Evolutionary conservation across 768 basidiomycete species (phyloP), one percentile per base, ranked within the genome.

Genomic region (Galerina marginata): DNA sequence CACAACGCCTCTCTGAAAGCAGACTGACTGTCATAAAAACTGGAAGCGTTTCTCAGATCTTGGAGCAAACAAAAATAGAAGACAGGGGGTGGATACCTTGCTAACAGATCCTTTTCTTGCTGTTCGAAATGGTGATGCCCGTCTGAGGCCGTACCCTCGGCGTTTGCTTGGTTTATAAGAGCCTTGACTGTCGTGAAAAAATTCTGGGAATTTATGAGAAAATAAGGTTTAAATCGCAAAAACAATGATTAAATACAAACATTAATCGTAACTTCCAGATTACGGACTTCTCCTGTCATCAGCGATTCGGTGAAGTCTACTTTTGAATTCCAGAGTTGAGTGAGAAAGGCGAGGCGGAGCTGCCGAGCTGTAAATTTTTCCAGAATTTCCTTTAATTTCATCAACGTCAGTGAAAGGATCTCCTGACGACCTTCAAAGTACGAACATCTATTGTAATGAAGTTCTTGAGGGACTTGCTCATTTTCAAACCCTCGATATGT

Each of bases 401-500:
- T 33, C 29, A 7, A 33, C 7, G 29, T 20, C n/a, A 33, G 14
- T 10, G 26, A 43, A 38, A 33, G 29, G 33, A 29, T 20, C 15
- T 12, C 23, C 16, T 51, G 10, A 36, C 36, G 50, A 50, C 14
- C 10, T 49, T 45, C 52, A 48, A 52, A 63, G 23, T 44, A 69
- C 89, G 72, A 69, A 92, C 92, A 67, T 92, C 89, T 58, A 99
- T 97, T 6, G 97, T 98, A 68, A 99, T 97, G 72, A 99, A 99
- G 71, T 99, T 99, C 75, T 99, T 99, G 63, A 99, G 77, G 9
- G 94, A 96, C 77, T 99, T 99, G 79, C 93, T 95, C 97, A 99
- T 99, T 76, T 99, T 99, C 59, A 97, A 80, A 9, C 97, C 97
- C 72, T 97, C 95, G 66, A 99, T 99, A 73, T 99, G 96, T 37